These are phyloP conservation scores for Erodium moschatum DNA, from an alignment of 441 rosid species.

Conservation along the genomic window DNA sequence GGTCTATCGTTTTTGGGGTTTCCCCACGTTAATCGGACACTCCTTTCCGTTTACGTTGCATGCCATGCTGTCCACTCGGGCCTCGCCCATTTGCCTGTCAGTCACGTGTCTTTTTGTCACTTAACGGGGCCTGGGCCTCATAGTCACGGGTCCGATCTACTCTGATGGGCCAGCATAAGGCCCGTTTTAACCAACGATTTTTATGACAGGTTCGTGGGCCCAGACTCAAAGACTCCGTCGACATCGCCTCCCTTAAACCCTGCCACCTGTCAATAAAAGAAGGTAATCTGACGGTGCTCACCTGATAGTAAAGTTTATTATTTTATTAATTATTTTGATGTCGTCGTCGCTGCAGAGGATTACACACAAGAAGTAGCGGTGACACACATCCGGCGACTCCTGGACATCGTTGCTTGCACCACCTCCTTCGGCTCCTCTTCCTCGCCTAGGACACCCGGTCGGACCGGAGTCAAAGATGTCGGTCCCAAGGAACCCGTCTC, in stretches of 20 bases:
- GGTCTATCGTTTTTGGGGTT: not conserved
- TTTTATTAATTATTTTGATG: too few relatives aligned
- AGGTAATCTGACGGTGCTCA: slow-evolving; percentile 38
- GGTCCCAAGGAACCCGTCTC: too few relatives aligned
- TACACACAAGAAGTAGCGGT: slow-evolving; percentile 50
- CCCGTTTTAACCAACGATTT: not conserved
- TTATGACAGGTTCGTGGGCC: slow-evolving; percentile 46
- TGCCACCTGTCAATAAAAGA: slow-evolving; percentile 49
- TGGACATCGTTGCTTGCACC: slow-evolving; percentile 68
- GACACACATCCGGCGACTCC: slow-evolving; percentile 56
- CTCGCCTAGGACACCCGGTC: slow-evolving; percentile 34
- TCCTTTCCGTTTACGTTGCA: not conserved
- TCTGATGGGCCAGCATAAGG: not conserved
- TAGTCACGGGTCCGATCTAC: not conserved
- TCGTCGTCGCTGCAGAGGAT: too few relatives aligned
- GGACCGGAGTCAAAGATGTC: slow-evolving; percentile 11
- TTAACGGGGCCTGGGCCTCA: not conserved
- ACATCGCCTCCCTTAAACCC: slow-evolving; percentile 58
- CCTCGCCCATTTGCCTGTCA: too few relatives aligned
- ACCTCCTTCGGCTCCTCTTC: slow-evolving; percentile 44
- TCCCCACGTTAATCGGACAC: not conserved
- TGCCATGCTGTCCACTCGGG: too few relatives aligned
- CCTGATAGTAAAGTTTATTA: too few relatives aligned
- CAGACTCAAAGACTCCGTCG: slow-evolving; percentile 55
- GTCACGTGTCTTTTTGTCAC: not conserved